Evolutionary conservation across 768 basidiomycete genomes (phyloP).

Genomic region (Fistulinella prunicolor): DNA sequence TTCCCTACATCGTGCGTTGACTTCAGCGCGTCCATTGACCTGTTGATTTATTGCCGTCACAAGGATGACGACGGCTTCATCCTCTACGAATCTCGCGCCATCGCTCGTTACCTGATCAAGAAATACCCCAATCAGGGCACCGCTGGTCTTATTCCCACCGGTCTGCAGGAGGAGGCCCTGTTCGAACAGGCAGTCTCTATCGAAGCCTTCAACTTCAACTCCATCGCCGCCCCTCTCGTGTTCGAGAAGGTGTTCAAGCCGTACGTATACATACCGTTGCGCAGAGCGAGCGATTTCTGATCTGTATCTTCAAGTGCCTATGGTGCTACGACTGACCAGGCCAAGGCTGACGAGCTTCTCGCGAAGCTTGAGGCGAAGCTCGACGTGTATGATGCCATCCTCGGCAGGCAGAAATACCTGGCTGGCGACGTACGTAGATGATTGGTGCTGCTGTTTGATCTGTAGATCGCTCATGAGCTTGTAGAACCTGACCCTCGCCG

Average conservation of each 20-base stretch:
- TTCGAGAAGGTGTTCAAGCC: slow-evolving; percentile 52
- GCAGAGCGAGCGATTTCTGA: not conserved
- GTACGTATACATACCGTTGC: slow-evolving; percentile 29
- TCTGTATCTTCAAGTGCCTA: not conserved
- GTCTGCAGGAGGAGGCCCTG: slow-evolving; percentile 32
- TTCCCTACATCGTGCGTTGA: slow-evolving; percentile 41
- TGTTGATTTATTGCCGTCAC: no score
- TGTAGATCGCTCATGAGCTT: not conserved
- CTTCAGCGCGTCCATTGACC: not conserved
- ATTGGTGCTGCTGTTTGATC: not conserved
- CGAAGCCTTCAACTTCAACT: slow-evolving; percentile 53
- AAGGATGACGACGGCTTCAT: slow-evolving; percentile 62
- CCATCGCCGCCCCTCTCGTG: slow-evolving; percentile 37
- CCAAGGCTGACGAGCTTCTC: slow-evolving; percentile 12
- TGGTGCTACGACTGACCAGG: slow-evolving; percentile 25
- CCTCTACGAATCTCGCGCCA: slow-evolving; percentile 62
- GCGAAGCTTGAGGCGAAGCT: slow-evolving; percentile 35
- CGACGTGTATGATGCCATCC: slow-evolving; percentile 51
- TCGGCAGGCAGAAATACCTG: slow-evolving; percentile 53
- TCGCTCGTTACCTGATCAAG: slow-evolving; percentile 53
- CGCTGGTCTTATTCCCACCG: slow-evolving; percentile 44
- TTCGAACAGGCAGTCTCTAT: slow-evolving; percentile 38
- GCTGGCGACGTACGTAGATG: slow-evolving; percentile 48
- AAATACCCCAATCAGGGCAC: slow-evolving; percentile 55
- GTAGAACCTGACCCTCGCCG: slow-evolving; percentile 51